phyloP scores from a whole-genome alignment of 2,329 filamentous ascomycete genomes.

The Ceratocystis harringtonii region DNA sequence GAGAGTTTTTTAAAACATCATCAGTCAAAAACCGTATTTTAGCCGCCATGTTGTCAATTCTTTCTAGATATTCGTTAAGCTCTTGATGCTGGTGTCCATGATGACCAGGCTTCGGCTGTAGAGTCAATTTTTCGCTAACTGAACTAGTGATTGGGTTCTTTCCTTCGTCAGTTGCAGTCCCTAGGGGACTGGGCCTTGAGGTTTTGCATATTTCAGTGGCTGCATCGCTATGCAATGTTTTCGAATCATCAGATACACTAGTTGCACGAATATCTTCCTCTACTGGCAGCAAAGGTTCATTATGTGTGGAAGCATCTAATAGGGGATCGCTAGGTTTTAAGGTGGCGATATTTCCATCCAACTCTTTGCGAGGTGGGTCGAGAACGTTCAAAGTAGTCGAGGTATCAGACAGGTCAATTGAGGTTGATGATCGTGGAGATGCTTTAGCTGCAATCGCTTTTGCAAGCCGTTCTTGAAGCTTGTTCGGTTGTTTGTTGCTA shows the following conservation, averaged over 20 bases:
- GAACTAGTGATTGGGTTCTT: background rate
- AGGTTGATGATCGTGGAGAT: constrained; percentile 8
- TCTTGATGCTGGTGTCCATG: constrained; percentile 66
- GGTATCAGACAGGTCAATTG: background rate
- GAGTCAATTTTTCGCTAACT: background rate
- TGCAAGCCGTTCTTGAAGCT: constrained; percentile 77
- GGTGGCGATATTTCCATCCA: too few relatives aligned
- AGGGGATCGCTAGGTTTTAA: too few relatives aligned
- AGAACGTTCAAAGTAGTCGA: background rate
- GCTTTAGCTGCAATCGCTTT: constrained; percentile 64
- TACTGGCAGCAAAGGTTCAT: too few relatives aligned
- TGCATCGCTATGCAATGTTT: too few relatives aligned
- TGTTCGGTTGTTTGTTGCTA: constrained; percentile 53
- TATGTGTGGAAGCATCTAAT: too few relatives aligned
- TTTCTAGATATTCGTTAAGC: constrained; percentile 53
- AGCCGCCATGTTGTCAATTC: constrained; percentile 79
- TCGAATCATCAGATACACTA: too few relatives aligned
- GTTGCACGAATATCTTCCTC: too few relatives aligned
- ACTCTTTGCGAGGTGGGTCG: too few relatives aligned
- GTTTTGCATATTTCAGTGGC: too few relatives aligned
- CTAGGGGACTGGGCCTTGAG: too few relatives aligned
- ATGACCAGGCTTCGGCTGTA: background rate
- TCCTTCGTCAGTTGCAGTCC: background rate
- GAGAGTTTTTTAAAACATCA: constrained; percentile 62
- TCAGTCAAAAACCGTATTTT: constrained; percentile 81